Conservation (phyloP, 73 alveolate species). For the Paramecium caudatum region DNA sequence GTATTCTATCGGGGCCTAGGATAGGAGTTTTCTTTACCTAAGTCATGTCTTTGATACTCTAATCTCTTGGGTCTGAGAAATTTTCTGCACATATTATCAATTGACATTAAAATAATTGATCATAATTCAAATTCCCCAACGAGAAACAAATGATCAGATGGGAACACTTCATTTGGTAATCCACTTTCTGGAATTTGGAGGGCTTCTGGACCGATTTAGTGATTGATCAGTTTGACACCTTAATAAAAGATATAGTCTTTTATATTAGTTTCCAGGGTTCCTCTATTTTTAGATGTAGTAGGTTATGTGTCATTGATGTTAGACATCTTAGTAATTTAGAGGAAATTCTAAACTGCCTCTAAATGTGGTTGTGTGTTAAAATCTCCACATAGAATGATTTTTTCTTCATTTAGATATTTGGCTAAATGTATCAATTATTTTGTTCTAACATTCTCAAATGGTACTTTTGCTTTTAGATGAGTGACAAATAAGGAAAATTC, state of each 20-base stretch:
- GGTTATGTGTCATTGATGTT: background rate
- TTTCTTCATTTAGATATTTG: background rate
- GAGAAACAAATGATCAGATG: conserved; percentile 53
- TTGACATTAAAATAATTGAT: conserved; percentile 2
- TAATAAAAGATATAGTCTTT: conserved; percentile 52
- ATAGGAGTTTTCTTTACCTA: background rate
- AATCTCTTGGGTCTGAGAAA: conserved; percentile 62
- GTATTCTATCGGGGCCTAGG: conserved; percentile 38
- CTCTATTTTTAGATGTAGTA: conserved; percentile 64
- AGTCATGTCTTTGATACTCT: background rate
- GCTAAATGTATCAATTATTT: background rate
- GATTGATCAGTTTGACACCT: background rate
- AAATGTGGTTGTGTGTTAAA: conserved; percentile 56
- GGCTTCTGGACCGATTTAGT: conserved; percentile 6
- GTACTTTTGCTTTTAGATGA: conserved; percentile 48
- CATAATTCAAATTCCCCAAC: conserved; percentile 9
- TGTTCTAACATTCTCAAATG: conserved; percentile 4
- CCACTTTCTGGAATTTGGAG: background rate
- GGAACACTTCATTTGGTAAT: conserved; percentile 15
- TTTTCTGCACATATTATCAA: conserved; percentile 29
- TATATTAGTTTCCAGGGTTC: conserved; percentile 41
- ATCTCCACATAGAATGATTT: conserved; percentile 53
- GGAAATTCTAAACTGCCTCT: conserved; percentile 22
- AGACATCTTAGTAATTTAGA: background rate
- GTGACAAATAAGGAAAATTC: background rate